These are phyloP conservation scores for Lolium rigidum DNA, from an alignment of 176 grass and related monocot genomes.

Conservation along the genomic window DNA sequence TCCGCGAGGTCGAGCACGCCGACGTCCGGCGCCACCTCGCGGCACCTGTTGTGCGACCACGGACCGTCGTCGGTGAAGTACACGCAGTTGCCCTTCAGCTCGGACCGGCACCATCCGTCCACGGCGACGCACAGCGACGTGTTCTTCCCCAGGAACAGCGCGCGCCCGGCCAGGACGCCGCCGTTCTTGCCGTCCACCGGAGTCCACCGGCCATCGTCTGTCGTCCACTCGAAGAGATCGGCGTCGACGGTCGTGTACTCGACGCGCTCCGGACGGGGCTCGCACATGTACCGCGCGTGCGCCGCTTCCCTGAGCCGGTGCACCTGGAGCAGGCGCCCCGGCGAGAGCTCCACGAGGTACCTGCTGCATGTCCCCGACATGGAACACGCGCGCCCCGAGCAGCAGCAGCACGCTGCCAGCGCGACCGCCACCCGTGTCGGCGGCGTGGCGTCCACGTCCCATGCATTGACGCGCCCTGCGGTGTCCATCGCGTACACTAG, in stretches of 20 bases:
- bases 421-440: not conserved
- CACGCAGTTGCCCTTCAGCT: conserved; percentile 42
- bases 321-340: conserved; percentile 51
- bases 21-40: conserved; percentile 59
- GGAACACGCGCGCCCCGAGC: conserved; percentile 25
- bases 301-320: conserved; percentile 33
- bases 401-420: conserved; percentile 38
- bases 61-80: conserved; percentile 69
- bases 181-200: not conserved
- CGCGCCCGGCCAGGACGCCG: conserved; percentile 22
- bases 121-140: conserved; percentile 43
- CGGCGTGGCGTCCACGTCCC: conserved; percentile 19
- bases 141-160: conserved; percentile 66
- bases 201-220: not conserved
- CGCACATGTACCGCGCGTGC: conserved; percentile 44
- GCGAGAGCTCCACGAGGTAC: conserved; percentile 71
- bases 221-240: conserved; percentile 57
- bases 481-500: conserved; percentile 47
- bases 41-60: conserved; percentile 63
- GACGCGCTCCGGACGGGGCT: conserved; percentile 50
- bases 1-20: conserved; percentile 58
- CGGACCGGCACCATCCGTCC: not conserved
- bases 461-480: conserved; percentile 44
- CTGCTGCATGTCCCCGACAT: conserved; percentile 38
- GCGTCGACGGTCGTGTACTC: conserved; percentile 55